phyloP scores from a whole-genome alignment of 306 rosid genomes.

The Dalbergia cochinchinensis region DNA sequence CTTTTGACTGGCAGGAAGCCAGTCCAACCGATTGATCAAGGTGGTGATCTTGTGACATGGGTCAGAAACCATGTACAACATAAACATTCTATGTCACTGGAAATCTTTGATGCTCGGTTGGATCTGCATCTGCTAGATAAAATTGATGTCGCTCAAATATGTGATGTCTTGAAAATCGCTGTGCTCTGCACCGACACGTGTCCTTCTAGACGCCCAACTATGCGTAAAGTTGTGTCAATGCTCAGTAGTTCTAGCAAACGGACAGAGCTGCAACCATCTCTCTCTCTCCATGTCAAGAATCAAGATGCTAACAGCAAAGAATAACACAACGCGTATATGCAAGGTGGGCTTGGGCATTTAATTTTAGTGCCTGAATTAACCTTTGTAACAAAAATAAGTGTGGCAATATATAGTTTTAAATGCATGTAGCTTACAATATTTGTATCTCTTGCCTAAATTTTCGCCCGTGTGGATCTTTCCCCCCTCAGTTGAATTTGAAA shows the following conservation, averaged over 20 bases:
- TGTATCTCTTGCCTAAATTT: neutral
- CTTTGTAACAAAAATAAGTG: constrained; percentile 31
- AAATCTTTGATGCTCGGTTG: constrained; percentile 68
- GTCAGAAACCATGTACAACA: constrained; percentile 60
- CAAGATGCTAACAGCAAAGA: constrained; percentile 13
- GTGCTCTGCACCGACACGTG: constrained; percentile 62
- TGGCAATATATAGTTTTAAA: neutral
- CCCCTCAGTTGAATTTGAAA: neutral
- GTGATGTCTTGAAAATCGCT: constrained; percentile 69
- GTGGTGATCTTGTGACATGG: constrained; percentile 81
- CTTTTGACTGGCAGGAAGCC: constrained; percentile 76
- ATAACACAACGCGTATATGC: neutral
- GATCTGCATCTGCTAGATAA: constrained; percentile 53
- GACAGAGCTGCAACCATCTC: constrained; percentile 36
- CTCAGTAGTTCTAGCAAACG: constrained; percentile 64
- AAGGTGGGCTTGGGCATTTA: neutral
- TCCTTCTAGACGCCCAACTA: constrained; percentile 64
- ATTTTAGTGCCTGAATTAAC: constrained; percentile 4
- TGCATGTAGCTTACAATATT: neutral
- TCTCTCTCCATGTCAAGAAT: constrained; percentile 49
- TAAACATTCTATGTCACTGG: constrained; percentile 60
- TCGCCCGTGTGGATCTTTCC: neutral
- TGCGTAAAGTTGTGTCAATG: constrained; percentile 75
- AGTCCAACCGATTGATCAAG: constrained; percentile 70
- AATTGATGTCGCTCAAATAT: constrained; percentile 58